These are phyloP conservation scores for Lasiodiplodia gonubiensis DNA, from an alignment of 2,329 filamentous ascomycete species.

Conservation along the genomic window DNA sequence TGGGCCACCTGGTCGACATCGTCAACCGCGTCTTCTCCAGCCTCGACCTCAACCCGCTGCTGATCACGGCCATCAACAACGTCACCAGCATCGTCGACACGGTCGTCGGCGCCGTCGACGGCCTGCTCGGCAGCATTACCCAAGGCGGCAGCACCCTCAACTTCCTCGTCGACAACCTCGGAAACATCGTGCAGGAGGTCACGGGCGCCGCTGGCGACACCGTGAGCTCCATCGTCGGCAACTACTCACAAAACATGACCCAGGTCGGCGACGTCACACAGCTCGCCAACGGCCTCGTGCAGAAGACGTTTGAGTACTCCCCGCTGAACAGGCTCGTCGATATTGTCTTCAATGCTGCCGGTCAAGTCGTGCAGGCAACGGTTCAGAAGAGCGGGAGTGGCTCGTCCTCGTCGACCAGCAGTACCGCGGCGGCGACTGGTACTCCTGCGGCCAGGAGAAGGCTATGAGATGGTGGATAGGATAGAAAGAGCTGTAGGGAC, in stretches of 20 bases:
- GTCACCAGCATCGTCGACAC: conserved; percentile 59
- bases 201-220: conserved; percentile 52
- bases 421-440: conserved; percentile 34
- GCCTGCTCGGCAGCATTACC: conserved; percentile 64
- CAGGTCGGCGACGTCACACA: conserved; percentile 48
- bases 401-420: conserved; percentile 32
- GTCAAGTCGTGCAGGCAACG: conserved; percentile 60
- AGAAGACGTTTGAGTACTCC: conserved; percentile 61
- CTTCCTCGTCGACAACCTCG: conserved; percentile 66
- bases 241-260: conserved; percentile 66
- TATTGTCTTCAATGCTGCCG: conserved; percentile 61
- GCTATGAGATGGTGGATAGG: not conserved
- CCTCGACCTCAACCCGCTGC: conserved; percentile 66
- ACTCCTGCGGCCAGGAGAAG: conserved; percentile 37
- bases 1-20: conserved; percentile 65
- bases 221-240: conserved; percentile 62
- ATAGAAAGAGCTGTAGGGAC: not conserved
- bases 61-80: conserved; percentile 62
- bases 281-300: conserved; percentile 47
- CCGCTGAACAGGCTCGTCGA: conserved; percentile 59
- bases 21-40: conserved; percentile 66
- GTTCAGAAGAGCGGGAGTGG: conserved; percentile 45
- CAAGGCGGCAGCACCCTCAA: conserved; percentile 61
- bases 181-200: conserved; percentile 67
- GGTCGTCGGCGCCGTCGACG: conserved; percentile 61